These are phyloP conservation scores for Tulasnella sp. DNA, from an alignment of 768 basidiomycete genomes.

Conservation along the genomic window DNA sequence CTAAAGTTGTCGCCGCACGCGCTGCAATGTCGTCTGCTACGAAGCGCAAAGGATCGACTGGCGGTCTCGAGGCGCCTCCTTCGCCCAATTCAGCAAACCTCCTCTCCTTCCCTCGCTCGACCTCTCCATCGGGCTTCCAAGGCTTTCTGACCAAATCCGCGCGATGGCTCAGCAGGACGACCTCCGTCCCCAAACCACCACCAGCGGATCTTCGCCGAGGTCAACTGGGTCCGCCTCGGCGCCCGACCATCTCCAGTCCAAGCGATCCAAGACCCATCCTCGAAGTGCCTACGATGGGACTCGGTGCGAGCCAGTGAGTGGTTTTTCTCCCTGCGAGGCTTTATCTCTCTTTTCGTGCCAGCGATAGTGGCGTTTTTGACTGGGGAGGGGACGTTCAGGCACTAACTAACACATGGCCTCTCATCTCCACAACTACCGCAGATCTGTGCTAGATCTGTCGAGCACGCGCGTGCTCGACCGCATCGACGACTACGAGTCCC, in stretches of 20 bases:
- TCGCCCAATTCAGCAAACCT: conserved; percentile 17
- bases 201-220: not conserved
- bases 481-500: conserved; percentile 32
- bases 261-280: conserved; percentile 73
- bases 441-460: conserved; percentile 66
- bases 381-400: not conserved
- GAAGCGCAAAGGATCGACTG: conserved; percentile 2
- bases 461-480: conserved; percentile 47
- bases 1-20: no score
- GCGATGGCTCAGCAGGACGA: conserved; percentile 67
- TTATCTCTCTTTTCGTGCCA: conserved; percentile 24
- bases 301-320: conserved; percentile 55
- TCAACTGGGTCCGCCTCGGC: conserved; percentile 1
- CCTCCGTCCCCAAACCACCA: conserved; percentile 47
- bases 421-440: conserved; percentile 36
- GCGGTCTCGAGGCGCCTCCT: conserved; percentile 8
- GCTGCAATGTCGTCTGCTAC: not conserved
- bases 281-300: conserved; percentile 36
- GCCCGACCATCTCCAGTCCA: conserved; percentile 76
- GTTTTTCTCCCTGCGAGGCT: conserved; percentile 15
- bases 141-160: conserved; percentile 64
- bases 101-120: conserved; percentile 46
- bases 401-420: conserved; percentile 18
- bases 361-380: not conserved
- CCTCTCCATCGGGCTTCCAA: conserved; percentile 64